Evolutionary conservation across 257 asterid species (phyloP).

Genomic region (Solanum paucissectum): DNA sequence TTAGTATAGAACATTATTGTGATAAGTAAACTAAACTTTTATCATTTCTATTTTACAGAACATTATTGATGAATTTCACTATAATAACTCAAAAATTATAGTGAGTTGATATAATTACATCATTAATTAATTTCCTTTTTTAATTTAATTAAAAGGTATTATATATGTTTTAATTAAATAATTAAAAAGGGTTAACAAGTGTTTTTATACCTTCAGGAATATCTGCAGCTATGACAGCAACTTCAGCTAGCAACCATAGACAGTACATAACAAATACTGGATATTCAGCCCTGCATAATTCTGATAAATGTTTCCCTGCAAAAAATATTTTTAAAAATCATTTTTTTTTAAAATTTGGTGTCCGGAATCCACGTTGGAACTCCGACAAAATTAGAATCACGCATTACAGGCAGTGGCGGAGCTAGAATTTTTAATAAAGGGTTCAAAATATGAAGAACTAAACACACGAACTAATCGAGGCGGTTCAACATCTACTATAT

Average conservation of each 20-base stretch:
- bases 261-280: constrained; percentile 51
- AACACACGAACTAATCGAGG: too few relatives aligned
- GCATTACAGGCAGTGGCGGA: too few relatives aligned
- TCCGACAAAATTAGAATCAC: fast-evolving
- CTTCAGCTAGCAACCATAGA: constrained; percentile 78
- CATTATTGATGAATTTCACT: neutral
- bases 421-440: too few relatives aligned
- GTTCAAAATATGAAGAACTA: too few relatives aligned
- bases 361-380: fast-evolving
- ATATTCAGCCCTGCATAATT: constrained; percentile 73
- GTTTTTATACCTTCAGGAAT: constrained; percentile 71
- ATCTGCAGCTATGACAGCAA: constrained; percentile 90
- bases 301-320: constrained; percentile 74
- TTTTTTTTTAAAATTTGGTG: too few relatives aligned
- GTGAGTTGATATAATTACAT: too few relatives aligned
- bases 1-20: neutral
- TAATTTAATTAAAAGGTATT: neutral
- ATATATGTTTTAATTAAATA: neutral
- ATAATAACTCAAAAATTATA: too few relatives aligned
- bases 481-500: too few relatives aligned
- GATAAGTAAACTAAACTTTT: neutral
- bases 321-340: neutral
- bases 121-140: neutral
- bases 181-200: neutral
- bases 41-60: neutral